These are phyloP conservation scores for Dactylellina drechsleri DNA, from an alignment of 2,329 filamentous ascomycete species.

Conservation along the genomic window DNA sequence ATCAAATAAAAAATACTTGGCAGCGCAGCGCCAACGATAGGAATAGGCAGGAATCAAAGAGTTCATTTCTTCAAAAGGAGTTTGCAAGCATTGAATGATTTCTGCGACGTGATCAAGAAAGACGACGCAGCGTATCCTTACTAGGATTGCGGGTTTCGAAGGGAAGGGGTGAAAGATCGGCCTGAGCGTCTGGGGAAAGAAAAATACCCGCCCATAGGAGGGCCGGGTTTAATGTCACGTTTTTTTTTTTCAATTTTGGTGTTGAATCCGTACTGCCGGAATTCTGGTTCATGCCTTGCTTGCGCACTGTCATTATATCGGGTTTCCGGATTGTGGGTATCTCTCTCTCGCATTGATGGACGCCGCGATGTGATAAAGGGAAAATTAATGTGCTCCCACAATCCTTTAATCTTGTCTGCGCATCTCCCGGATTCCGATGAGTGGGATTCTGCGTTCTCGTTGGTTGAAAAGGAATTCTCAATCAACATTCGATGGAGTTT, in stretches of 20 bases:
- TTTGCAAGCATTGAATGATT: slow-evolving; percentile 11
- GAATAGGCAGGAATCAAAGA: slow-evolving; percentile 16
- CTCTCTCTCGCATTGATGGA: slow-evolving; percentile 8
- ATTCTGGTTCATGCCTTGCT: slow-evolving; percentile 46
- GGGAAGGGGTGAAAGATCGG: slow-evolving; percentile 12
- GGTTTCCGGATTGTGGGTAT: slow-evolving; percentile 53
- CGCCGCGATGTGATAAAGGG: slow-evolving; percentile 27
- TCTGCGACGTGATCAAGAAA: slow-evolving; percentile 9
- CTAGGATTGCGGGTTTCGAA: too few relatives aligned
- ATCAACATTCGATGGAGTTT: slow-evolving; percentile 47
- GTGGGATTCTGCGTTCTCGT: slow-evolving; percentile 28
- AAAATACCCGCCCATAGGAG: slow-evolving; percentile 48
- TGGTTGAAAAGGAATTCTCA: slow-evolving; percentile 24
- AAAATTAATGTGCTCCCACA: slow-evolving; percentile 35
- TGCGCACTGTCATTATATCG: slow-evolving; percentile 53
- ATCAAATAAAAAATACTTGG: slow-evolving; percentile 4
- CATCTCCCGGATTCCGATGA: slow-evolving; percentile 46
- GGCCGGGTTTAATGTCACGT: slow-evolving; percentile 47
- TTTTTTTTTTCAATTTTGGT: slow-evolving; percentile 34
- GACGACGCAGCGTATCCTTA: background rate
- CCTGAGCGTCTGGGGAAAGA: slow-evolving; percentile 51
- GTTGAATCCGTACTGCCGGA: slow-evolving; percentile 4
- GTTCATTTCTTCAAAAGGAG: background rate
- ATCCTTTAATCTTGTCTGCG: slow-evolving; percentile 49
- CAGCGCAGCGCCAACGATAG: background rate